Evolutionary conservation across 2,329 filamentous ascomycete species (phyloP).

Genomic region (Chaetothyriales sp.): DNA sequence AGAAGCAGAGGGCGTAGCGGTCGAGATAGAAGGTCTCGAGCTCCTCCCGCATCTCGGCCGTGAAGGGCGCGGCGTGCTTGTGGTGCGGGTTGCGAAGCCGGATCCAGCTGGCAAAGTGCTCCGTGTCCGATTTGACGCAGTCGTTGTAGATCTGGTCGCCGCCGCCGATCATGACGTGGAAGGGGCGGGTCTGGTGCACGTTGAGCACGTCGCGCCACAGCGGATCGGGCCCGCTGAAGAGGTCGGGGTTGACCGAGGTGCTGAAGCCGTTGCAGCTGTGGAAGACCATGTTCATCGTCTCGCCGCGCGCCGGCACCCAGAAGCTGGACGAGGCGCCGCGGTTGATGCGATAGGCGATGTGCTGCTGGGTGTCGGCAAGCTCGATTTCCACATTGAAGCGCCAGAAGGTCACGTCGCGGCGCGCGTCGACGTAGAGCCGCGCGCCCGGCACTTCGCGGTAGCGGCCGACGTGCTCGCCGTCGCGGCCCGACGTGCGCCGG

Average conservation of each 20-base stretch:
- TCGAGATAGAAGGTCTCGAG: constrained; percentile 79
- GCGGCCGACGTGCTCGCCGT: constrained; percentile 69
- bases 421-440: constrained; percentile 68
- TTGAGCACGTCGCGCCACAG: constrained; percentile 95
- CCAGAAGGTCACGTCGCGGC: constrained; percentile 89
- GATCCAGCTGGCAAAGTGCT: constrained; percentile 71
- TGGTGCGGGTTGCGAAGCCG: constrained; percentile 63
- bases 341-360: constrained; percentile 93
- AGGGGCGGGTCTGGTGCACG: constrained; percentile 76
- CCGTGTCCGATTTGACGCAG: constrained; percentile 59
- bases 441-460: constrained; percentile 73
- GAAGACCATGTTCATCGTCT: constrained; percentile 98
- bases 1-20: constrained; percentile 89
- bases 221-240: constrained; percentile 83
- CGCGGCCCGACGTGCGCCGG: constrained; percentile 34
- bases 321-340: constrained; percentile 76
- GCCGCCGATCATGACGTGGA: constrained; percentile 96
- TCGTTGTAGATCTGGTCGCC: constrained; percentile 98
- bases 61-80: constrained; percentile 69
- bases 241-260: constrained; percentile 58
- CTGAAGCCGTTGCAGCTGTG: constrained; percentile 97
- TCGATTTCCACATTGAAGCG: constrained; percentile 92
- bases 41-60: constrained; percentile 69
- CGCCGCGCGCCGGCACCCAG: constrained; percentile 74
- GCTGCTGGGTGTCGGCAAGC: constrained; percentile 60